phyloP scores from a whole-genome alignment of 495 filamentous ascomycete species.

The Xylaria cubensis region DNA sequence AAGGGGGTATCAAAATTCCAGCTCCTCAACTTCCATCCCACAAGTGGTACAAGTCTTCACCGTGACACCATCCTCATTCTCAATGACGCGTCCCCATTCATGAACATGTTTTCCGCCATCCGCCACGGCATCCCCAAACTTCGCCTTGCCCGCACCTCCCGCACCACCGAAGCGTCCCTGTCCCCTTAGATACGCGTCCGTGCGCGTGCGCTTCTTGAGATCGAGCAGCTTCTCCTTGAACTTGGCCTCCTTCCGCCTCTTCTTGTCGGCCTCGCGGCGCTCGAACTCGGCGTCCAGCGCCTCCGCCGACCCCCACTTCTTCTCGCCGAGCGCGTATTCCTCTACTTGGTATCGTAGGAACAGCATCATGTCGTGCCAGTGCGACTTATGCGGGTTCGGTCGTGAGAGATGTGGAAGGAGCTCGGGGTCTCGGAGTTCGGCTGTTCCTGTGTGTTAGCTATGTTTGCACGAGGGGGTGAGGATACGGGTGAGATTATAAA shows the following conservation, averaged over 20 bases:
- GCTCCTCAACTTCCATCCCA: slow-evolving; percentile 95
- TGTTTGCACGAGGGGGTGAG: not conserved
- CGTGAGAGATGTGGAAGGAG: slow-evolving; percentile 85
- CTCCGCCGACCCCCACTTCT: slow-evolving; percentile 85
- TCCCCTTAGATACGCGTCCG: slow-evolving; percentile 83
- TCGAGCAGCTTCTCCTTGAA: slow-evolving; percentile 88
- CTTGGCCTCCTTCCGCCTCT: slow-evolving; percentile 86
- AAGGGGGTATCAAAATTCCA: slow-evolving; percentile 70
- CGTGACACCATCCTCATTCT: slow-evolving; percentile 79
- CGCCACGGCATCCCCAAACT: slow-evolving; percentile 79
- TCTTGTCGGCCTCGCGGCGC: slow-evolving; percentile 79
- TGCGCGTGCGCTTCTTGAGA: slow-evolving; percentile 89
- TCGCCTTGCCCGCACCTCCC: slow-evolving; percentile 42
- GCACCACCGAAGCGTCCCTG: slow-evolving; percentile 49
- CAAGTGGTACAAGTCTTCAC: slow-evolving; percentile 88
- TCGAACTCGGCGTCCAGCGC: slow-evolving; percentile 90
- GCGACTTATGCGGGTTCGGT: slow-evolving; percentile 93
- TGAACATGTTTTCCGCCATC: slow-evolving; percentile 80
- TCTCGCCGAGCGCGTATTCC: slow-evolving; percentile 76
- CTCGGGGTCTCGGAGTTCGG: slow-evolving; percentile 84
- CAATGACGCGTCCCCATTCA: slow-evolving; percentile 84
- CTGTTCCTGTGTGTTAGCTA: slow-evolving; percentile 45
- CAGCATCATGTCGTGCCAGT: slow-evolving; percentile 99
- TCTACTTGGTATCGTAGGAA: slow-evolving; percentile 94
- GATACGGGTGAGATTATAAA: too few relatives aligned